Evolutionary conservation across 768 basidiomycete species (phyloP).

Genomic region (Lactifluus rugatus): DNA sequence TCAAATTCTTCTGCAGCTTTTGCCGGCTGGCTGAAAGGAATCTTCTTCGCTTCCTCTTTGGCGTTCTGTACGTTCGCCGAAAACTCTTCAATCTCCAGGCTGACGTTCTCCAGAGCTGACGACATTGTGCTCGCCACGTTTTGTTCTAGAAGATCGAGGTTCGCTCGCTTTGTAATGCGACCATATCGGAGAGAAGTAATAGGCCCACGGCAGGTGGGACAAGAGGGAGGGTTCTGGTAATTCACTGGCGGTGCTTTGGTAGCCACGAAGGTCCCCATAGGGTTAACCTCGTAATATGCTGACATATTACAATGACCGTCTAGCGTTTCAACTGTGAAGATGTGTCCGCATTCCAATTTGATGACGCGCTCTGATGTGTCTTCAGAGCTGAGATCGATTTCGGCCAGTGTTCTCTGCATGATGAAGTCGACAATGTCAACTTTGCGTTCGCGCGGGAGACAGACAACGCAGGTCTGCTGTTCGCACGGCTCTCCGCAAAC

Average conservation of each 20-base stretch:
- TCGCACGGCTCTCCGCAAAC: conserved; percentile 33
- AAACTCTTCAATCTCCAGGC: conserved; percentile 11
- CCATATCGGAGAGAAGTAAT: conserved; percentile 30
- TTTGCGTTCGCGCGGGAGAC: conserved; percentile 22
- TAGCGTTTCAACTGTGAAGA: conserved; percentile 33
- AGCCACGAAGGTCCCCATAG: conserved; percentile 20
- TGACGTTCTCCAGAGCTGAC: conserved; percentile 15
- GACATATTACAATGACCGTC: conserved; percentile 29
- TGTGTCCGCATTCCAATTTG: conserved; percentile 29
- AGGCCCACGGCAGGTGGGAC: conserved; percentile 30
- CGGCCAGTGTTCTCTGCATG: conserved; percentile 25
- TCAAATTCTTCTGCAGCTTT: not conserved
- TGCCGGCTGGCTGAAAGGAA: not conserved
- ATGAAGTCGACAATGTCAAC: conserved; percentile 31
- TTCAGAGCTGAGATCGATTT: conserved; percentile 21
- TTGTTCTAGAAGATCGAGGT: conserved; percentile 31
- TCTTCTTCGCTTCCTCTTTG: conserved; percentile 17
- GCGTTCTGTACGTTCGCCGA: not conserved
- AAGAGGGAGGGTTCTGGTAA: conserved; percentile 26
- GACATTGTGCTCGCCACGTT: conserved; percentile 29
- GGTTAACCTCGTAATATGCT: conserved; percentile 25
- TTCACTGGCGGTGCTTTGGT: conserved; percentile 25
- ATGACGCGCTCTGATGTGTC: conserved; percentile 26
- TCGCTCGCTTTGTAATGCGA: conserved; percentile 29
- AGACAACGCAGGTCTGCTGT: conserved; percentile 26